phyloP scores from a whole-genome alignment of 2,329 filamentous ascomycete genomes.

The Pyrenochaeta sp. region DNA sequence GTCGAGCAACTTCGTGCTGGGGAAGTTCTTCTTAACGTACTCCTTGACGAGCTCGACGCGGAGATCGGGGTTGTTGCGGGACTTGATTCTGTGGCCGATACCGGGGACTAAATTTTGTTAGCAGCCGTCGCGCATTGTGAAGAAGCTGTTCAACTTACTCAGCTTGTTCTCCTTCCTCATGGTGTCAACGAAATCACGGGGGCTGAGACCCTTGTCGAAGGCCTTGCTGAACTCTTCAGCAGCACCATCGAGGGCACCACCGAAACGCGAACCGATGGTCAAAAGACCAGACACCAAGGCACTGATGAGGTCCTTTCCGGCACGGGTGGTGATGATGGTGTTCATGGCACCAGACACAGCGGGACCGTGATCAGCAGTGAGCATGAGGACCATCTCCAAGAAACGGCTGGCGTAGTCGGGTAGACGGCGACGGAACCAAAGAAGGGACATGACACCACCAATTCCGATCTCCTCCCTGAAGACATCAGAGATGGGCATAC shows the following conservation, averaged over 20 bases:
- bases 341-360: constrained; percentile 99
- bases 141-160: constrained; percentile 60
- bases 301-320: constrained; percentile 97
- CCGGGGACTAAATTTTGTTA: constrained; percentile 71
- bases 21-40: constrained; percentile 97
- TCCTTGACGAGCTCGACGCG: constrained; percentile 99
- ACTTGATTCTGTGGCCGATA: constrained; percentile 99
- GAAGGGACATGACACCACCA: constrained; percentile 98
- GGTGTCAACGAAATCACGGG: constrained; percentile 97
- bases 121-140: constrained; percentile 4
- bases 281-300: constrained; percentile 95
- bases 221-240: constrained; percentile 99
- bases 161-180: constrained; percentile 99
- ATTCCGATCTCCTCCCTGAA: constrained; percentile 99
- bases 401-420: constrained; percentile 98
- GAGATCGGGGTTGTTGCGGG: constrained; percentile 98
- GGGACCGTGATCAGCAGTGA: constrained; percentile 98
- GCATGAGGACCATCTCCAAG: constrained; percentile 99
- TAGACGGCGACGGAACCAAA: constrained; percentile 99
- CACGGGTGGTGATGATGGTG: constrained; percentile 99
- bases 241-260: constrained; percentile 96
- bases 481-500: constrained; percentile 99
- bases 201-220: constrained; percentile 96
- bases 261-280: constrained; percentile 97
- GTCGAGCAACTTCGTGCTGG: constrained; percentile 96